Evolutionary conservation across 352 stramenopile genomes (phyloP), one percentile per base, ranked within the genome.

Genomic region (Pythium utonaiense): DNA sequence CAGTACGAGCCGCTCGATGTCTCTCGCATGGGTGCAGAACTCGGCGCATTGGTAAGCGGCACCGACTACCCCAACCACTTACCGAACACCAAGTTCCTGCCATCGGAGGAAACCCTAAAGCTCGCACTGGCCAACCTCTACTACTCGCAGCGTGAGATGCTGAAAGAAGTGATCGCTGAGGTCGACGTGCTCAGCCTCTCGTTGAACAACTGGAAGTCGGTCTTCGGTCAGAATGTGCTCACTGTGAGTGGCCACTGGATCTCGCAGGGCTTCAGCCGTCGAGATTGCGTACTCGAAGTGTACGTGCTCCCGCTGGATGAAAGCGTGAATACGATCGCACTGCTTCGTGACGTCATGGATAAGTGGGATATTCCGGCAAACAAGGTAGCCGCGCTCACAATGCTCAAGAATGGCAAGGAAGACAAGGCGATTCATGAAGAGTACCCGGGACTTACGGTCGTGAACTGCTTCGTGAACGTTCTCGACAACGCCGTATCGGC

Each of bases 201-300:
- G 25, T 70, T 91, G 28, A 86, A 91, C 63, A 91, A 89, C 55
- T 91, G 82, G 82, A 91, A 82, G 24, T 89, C 79, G 2, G 80
- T 78, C 6, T 91, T 88, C 60, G 82, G 77, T 0, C 82, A 91
- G 49, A 89, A 89, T 49, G 80, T 90, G 53, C 74, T 90, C n/a
- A 89, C 78, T 0, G 83, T 90, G 27, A 88, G 77, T 55, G 83
- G 77, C 27, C 83, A 92, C 53, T 92, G 83, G 83, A 88, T 92
- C 59, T 88, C 83, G 2, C 72, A 76, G 17, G 83, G 76, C 40
- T 92, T 92, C 53, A 74, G 77, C 36, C 83, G 78, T 12, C 80
- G 83, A 13, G 80, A 92, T 42, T 92, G 83, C 31, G 80, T 90
- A 30, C 68, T 92, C 21, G 83, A 92, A 57, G 77, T 89, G 6